phyloP scores from a whole-genome alignment of 1,284 basidiomycete genomes.

The Kalmanozyma brasiliensis region DNA sequence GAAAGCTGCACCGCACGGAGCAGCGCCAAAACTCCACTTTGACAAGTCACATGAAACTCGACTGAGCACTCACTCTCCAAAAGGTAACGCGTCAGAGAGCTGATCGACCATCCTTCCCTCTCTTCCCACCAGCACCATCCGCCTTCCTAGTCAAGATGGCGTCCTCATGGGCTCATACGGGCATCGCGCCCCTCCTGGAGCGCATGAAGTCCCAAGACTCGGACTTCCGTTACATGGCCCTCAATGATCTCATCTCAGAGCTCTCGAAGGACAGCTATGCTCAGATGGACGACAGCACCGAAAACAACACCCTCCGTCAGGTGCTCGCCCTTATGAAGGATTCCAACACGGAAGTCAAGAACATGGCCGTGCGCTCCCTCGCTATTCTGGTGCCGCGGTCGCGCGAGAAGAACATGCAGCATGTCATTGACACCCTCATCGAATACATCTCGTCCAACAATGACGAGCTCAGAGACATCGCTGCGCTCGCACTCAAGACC shows the following conservation, averaged over 20 bases:
- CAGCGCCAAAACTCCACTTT: conserved; percentile 37
- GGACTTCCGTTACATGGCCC: conserved; percentile 66
- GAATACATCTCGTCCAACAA: conserved; percentile 84
- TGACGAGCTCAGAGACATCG: conserved; percentile 91
- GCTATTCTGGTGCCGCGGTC: conserved; percentile 88
- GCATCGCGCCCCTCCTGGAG: conserved; percentile 57
- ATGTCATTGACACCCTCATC: conserved; percentile 86
- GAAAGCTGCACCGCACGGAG: conserved; percentile 41
- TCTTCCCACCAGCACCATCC: background rate
- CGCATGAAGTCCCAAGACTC: conserved; percentile 66
- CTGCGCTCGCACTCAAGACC: conserved; percentile 89
- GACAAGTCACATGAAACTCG: background rate
- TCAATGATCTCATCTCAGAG: conserved; percentile 61
- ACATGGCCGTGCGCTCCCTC: conserved; percentile 80
- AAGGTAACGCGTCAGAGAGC: conserved; percentile 9
- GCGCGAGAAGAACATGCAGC: conserved; percentile 81
- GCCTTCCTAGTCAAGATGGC: conserved; percentile 22
- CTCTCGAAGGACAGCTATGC: conserved; percentile 49
- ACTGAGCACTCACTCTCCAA: conserved; percentile 7
- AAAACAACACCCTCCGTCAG: conserved; percentile 81
- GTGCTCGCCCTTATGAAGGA: conserved; percentile 88
- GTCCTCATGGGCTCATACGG: conserved; percentile 43
- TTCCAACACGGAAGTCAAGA: conserved; percentile 97
- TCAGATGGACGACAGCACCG: conserved; percentile 67
- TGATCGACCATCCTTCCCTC: conserved; percentile 6